Evolutionary conservation across 1,284 basidiomycete genomes (phyloP).

Genomic region (Marasmius sp.): DNA sequence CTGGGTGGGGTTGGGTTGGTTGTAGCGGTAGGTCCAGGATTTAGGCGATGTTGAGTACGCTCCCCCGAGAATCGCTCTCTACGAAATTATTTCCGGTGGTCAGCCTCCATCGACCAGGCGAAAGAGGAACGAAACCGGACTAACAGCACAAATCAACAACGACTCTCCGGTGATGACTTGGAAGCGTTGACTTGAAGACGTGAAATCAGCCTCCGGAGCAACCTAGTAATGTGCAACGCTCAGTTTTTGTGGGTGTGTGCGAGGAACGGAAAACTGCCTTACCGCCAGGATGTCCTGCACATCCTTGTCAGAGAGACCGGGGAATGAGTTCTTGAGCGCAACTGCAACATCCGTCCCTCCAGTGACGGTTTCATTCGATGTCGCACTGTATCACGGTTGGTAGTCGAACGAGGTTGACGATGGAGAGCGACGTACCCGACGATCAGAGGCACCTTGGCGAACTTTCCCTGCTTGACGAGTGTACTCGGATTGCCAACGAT

Average conservation of each 20-base stretch:
- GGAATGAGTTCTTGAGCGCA: conserved; percentile 6
- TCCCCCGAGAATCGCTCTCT: background rate
- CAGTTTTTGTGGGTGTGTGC: no score
- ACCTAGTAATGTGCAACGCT: background rate
- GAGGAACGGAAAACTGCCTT: background rate
- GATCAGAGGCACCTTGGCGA: conserved; percentile 52
- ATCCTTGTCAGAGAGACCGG: conserved; percentile 1
- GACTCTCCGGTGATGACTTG: conserved; percentile 48
- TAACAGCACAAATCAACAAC: conserved; percentile 47
- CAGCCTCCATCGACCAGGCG: background rate
- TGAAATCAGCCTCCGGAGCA: conserved; percentile 41
- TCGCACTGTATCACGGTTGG: background rate
- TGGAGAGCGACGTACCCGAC: conserved; percentile 45
- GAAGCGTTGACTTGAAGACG: conserved; percentile 35
- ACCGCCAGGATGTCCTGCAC: conserved; percentile 6
- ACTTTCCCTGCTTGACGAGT: conserved; percentile 42
- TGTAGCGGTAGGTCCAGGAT: no score
- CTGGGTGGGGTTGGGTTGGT: no score
- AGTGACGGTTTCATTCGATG: conserved; percentile 11
- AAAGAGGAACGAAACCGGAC: conserved; percentile 14
- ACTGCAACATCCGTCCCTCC: conserved; percentile 8
- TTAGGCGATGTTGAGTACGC: no score
- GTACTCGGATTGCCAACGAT: conserved; percentile 48
- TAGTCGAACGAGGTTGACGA: background rate
- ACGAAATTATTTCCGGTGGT: background rate